These are phyloP conservation scores for Nemania sp. DNA, from an alignment of 2,329 filamentous ascomycete species.

Conservation along the genomic window DNA sequence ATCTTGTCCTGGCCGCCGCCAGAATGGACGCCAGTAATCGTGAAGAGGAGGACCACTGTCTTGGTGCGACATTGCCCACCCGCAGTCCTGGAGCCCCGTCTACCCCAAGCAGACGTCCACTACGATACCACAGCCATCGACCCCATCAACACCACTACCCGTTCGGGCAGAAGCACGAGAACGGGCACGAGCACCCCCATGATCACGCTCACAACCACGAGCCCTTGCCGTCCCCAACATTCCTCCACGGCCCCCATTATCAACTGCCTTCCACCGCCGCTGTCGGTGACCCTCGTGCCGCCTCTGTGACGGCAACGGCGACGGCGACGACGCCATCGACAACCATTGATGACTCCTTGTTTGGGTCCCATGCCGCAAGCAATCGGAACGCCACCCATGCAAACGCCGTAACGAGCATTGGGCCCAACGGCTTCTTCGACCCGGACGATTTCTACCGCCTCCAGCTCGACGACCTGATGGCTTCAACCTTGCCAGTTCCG, in stretches of 20 bases:
- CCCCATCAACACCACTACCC: conserved; percentile 42
- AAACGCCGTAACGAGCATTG: conserved; percentile 52
- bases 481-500: conserved; percentile 55
- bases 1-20: conserved; percentile 51
- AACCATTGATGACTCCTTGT: conserved; percentile 42
- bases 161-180: conserved; percentile 36
- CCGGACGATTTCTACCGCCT: conserved; percentile 69
- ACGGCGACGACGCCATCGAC: conserved; percentile 23
- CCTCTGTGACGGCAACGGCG: conserved; percentile 31
- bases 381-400: conserved; percentile 55
- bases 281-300: conserved; percentile 27
- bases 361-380: conserved; percentile 54
- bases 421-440: conserved; percentile 59
- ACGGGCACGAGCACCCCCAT: conserved; percentile 29
- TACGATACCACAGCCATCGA: conserved; percentile 48
- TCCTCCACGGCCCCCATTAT: conserved; percentile 36
- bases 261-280: conserved; percentile 41
- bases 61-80: conserved; percentile 53
- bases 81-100: conserved; percentile 51
- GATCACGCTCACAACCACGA: conserved; percentile 43
- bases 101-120: conserved; percentile 46
- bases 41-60: conserved; percentile 57
- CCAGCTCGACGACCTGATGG: conserved; percentile 59
- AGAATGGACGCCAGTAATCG: conserved; percentile 63
- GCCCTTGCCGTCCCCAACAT: conserved; percentile 17